A percentile compares a stretch with the other conserved stretches of the same genome.
These are phyloP conservation scores for Hyaloperonospora brassicae DNA, from an alignment of 352 stramenopile species.

Conservation along the genomic window DNA sequence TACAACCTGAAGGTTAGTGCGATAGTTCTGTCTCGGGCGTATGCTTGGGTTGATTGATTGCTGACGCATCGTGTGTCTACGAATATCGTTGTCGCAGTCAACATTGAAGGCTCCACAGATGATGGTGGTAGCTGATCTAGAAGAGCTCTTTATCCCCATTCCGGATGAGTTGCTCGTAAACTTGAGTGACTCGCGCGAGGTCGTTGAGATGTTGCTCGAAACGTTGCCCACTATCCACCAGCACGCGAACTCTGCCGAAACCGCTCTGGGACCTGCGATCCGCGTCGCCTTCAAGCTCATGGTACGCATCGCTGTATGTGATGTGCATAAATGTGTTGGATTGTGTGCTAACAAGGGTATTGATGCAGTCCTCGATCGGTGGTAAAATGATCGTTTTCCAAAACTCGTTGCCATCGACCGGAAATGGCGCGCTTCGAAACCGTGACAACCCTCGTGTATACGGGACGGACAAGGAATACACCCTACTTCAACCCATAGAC, in stretches of 20 bases:
- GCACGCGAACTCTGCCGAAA: slow-evolving; percentile 72
- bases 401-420: slow-evolving; percentile 69
- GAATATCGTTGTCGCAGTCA: slow-evolving; percentile 24
- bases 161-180: slow-evolving; percentile 98
- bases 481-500: slow-evolving; percentile 84
- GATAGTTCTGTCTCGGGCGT: background rate
- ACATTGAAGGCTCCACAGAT: slow-evolving; percentile 81
- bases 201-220: slow-evolving; percentile 95
- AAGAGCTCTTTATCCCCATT: slow-evolving; percentile 87
- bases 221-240: slow-evolving; percentile 88
- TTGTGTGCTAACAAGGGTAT: background rate
- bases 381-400: slow-evolving; percentile 88
- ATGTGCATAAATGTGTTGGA: background rate
- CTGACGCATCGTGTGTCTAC: background rate
- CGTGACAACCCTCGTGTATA: slow-evolving; percentile 75
- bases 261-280: slow-evolving; percentile 78
- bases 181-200: slow-evolving; percentile 88
- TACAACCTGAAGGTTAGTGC: slow-evolving; percentile 81
- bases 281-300: slow-evolving; percentile 97
- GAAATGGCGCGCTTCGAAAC: slow-evolving; percentile 73
- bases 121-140: slow-evolving; percentile 84
- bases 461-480: slow-evolving; percentile 85
- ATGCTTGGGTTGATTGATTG: background rate
- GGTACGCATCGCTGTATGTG: slow-evolving; percentile 51
- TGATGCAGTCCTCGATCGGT: slow-evolving; percentile 62